Base-by-base conservation (phyloP, 768 basidiomycete species). In the Rhodosporidiobolus sp. region DNA sequence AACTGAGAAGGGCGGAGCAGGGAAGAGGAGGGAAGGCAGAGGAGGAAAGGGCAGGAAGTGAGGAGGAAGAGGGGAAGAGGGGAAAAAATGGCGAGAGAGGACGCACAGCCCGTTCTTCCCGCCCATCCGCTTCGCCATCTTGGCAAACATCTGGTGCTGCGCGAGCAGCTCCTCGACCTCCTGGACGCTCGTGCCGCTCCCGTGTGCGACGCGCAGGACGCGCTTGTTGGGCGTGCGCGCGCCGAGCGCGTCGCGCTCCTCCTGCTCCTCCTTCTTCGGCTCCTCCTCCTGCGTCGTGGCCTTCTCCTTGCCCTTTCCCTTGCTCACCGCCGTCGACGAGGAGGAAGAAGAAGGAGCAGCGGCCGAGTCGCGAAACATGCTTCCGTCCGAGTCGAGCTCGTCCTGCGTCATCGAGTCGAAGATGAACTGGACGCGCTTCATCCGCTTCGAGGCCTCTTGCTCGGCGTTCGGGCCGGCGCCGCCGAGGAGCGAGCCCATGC, bases 351-450 rank as follows among this genome's bases (percentile, higher is more conserved):
- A 35, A 28, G 54, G 26, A 14, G 52, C 28, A 50, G 65, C 32
- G 24, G 49, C 20, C 17, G 62, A 22, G 77, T 90, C 89, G 26
- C 69, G 69, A 56, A 99, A 99, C 38, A 88, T 86, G 50, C 88
- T 84, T 8, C 96, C 96, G 80, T 99, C 96, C 10, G 92, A 95
- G 82, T 99, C 93, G 64, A 99, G 87, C 81, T 99, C 96, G 65
- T 82, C 82, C 48, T 90, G 88, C 60, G 92, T 92, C 96, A 99
- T 99, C 79, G 91, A 92, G 81, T 99, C 96, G 19, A 93, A 96
- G 79, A 99, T 98, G 83, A 90, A 98, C 77, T 97, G 91, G 90
- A 99, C 92, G 70, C 94, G 89, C 82, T 97, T 97, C 88, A 99
- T 88, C 67, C 92, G 89, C 70, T 86, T 80, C 10, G 89, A 87